Evolutionary conservation across 2,329 filamentous ascomycete genomes (phyloP), one percentile per base, ranked within the genome.

Genomic region (Xylariomycetidae sp.): DNA sequence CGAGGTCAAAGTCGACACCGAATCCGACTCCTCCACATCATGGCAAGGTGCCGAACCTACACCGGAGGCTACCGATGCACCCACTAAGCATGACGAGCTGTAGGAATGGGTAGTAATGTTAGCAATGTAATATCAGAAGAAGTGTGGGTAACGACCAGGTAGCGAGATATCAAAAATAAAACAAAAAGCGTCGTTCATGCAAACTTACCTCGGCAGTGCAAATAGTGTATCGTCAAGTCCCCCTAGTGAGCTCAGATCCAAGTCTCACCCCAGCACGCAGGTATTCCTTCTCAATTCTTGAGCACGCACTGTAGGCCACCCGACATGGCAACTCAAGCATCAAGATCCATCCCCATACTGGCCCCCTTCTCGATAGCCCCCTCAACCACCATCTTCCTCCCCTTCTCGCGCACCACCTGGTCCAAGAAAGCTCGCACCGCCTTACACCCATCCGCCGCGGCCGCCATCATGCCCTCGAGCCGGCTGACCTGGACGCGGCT

Each of bases 381-480:
- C 43, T 77, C 74, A 27, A 67, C 64, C 11, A 87, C 58, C 65
- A 87, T 77, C 55, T 70, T 72, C 38, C 63, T 68, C 4, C 85
- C 85, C 58, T 82, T 81, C 27, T 76, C 77, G 54, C 82, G 78
- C 28, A 97, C 81, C 11, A 94, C 82, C 6, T 72, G 70, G 58
- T 97, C 89, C 51, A 98, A 57, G 31, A 95, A 83, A 46, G 79
- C 74, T 44, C 86, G 75, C 25, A 97, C 80, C 56, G 89, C 83
- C 62, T 83, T 88, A 61, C 90, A 97, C 5, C 89, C 92, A 57
- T 96, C 89, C 30, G 96, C 80, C 0, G 85, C 90, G 2, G 95
- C 88, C 0, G 86, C 88, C 49, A 98, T 66, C 89, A 98, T 94
- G 1, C 85, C 85, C 64, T 98, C 90, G 39, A 97, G 57, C 37